Conservation (phyloP, 116 monocot species). For the Papilionanthe hybrid region DNA sequence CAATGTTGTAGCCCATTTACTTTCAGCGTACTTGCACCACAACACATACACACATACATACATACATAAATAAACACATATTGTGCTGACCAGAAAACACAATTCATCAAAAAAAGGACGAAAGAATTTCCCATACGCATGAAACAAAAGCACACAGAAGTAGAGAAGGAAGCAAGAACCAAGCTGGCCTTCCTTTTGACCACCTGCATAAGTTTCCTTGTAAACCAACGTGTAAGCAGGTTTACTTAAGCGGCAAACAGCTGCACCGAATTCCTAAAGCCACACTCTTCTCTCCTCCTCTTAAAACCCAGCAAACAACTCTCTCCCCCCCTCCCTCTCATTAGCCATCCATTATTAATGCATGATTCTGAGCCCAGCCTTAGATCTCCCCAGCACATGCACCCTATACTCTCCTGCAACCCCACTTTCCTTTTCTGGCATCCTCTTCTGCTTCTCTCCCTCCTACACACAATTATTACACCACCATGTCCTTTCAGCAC, state of each 20-base stretch:
- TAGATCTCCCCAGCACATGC: slow-evolving; percentile 8
- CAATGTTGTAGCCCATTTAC: not conserved
- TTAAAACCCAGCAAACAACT: slow-evolving; percentile 1
- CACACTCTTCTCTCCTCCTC: not conserved
- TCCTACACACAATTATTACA: not conserved
- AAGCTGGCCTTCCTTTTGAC: slow-evolving; percentile 6
- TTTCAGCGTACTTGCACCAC: not conserved
- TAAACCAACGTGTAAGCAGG: not conserved
- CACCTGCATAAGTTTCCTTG: slow-evolving; percentile 6
- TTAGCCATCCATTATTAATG: not conserved
- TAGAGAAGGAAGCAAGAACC: slow-evolving; percentile 1
- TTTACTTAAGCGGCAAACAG: not conserved
- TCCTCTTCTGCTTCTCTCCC: not conserved
- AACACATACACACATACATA: not conserved
- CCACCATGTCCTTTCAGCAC: not conserved
- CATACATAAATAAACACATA: too few species aligned
- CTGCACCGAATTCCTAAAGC: slow-evolving; percentile 1
- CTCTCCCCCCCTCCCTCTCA: too few species aligned
- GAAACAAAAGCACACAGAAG: not conserved
- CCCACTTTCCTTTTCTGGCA: not conserved
- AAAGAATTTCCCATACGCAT: not conserved
- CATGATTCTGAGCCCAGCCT: not conserved
- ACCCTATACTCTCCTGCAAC: not conserved
- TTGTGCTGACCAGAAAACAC: not conserved
- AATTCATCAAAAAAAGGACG: not conserved